Percentiles rank a stretch among this genome's conserved stretches.
Conservation (phyloP, 208 protist species). For the Novymonas esmeraldas region DNA sequence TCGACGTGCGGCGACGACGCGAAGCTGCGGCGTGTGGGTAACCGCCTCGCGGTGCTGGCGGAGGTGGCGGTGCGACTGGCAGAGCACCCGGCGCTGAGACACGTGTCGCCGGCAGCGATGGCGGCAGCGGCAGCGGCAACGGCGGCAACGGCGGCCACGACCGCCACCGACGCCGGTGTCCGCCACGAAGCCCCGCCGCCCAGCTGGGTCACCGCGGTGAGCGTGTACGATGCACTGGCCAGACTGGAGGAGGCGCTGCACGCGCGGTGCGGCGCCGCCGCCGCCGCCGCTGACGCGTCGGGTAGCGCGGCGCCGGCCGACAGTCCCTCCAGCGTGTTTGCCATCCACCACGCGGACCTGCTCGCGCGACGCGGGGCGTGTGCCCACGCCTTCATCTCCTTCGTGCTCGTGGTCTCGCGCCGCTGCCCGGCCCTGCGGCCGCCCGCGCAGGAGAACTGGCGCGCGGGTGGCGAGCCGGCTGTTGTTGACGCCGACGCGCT, state of each 20-base stretch:
- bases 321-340: slow-evolving; percentile 3
- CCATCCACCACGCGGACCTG: slow-evolving; percentile 3
- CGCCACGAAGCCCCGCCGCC: background rate
- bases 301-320: no score
- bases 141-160: background rate
- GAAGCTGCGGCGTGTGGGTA: background rate
- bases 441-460: background rate
- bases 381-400: slow-evolving; percentile 13
- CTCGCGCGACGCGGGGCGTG: background rate
- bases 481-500: no score
- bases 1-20: background rate
- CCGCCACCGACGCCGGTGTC: background rate
- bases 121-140: background rate
- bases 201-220: background rate
- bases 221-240: background rate
- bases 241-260: background rate
- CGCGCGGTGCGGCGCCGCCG: background rate
- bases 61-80: slow-evolving; percentile 5
- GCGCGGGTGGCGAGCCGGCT: no score
- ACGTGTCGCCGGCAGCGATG: background rate
- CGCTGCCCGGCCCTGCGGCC: background rate
- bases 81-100: background rate
- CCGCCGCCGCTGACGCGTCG: background rate
- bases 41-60: slow-evolving; percentile 3
- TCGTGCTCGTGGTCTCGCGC: slow-evolving; percentile 15